Evolutionary conservation across 805 yeast species (phyloP).

Genomic region (Teunomyces tritomae): DNA sequence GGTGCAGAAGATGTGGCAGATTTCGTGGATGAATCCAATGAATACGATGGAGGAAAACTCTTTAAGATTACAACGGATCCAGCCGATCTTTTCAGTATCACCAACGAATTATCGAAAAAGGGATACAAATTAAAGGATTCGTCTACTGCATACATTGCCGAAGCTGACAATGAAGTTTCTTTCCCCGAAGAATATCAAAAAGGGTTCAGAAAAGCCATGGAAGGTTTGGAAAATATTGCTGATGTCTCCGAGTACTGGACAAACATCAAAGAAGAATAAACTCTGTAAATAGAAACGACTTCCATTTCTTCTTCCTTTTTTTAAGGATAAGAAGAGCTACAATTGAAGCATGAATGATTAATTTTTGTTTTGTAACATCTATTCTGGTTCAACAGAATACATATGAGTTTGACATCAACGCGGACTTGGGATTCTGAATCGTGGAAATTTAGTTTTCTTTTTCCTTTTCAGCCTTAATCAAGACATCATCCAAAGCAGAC

Average conservation of each 20-base stretch:
- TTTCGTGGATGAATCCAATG: constrained; percentile 40
- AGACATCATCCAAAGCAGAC: constrained; percentile 41
- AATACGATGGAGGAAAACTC: constrained; percentile 31
- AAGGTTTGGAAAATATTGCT: constrained; percentile 68
- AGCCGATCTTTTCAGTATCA: constrained; percentile 56
- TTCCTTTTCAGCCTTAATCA: constrained; percentile 34
- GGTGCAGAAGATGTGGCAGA: constrained; percentile 81
- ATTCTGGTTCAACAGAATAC: constrained; percentile 1
- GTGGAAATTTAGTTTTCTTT: constrained; percentile 15
- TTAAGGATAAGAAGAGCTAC: not conserved
- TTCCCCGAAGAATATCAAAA: constrained; percentile 52
- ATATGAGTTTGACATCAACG: not conserved
- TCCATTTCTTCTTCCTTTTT: not conserved
- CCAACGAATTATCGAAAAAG: constrained; percentile 50
- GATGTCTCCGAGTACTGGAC: constrained; percentile 82
- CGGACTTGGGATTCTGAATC: too few species aligned
- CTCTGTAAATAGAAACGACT: not conserved
- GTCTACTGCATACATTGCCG: constrained; percentile 66
- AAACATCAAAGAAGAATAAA: constrained; percentile 43
- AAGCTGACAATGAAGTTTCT: constrained; percentile 55
- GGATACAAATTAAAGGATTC: constrained; percentile 66
- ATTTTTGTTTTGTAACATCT: not conserved
- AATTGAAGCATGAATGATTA: not conserved
- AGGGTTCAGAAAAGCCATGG: constrained; percentile 56
- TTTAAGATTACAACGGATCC: constrained; percentile 62